Conservation (phyloP, 192 early-diverging fungal genomes). For the Cladochytrium replicatum region DNA sequence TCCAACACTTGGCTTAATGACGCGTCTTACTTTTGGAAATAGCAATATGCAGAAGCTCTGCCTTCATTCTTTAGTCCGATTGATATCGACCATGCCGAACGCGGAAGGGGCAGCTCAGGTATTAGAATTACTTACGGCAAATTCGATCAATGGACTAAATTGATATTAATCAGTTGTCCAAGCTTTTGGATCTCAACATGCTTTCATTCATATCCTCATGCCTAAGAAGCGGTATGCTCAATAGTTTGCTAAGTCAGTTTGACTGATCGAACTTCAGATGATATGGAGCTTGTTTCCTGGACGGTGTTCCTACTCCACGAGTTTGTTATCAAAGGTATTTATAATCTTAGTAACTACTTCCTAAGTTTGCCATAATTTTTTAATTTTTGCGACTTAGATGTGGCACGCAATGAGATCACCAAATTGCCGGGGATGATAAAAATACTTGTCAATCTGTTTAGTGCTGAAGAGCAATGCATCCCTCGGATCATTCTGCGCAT, state of each 20-base stretch:
- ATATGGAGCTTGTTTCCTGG: slow-evolving; percentile 71
- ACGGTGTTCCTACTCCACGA: slow-evolving; percentile 69
- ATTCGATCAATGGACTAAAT: too few relatives aligned
- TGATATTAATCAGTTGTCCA: slow-evolving; percentile 34
- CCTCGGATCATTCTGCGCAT: slow-evolving; percentile 60
- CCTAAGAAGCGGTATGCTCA: slow-evolving; percentile 44
- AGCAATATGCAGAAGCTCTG: slow-evolving; percentile 75
- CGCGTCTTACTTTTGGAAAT: slow-evolving; percentile 70
- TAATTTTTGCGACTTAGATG: slow-evolving; percentile 30
- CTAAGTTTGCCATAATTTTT: not conserved
- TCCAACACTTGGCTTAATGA: slow-evolving; percentile 49
- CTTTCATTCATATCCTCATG: slow-evolving; percentile 57
- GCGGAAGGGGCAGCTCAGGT: slow-evolving; percentile 11
- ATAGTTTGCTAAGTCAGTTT: not conserved
- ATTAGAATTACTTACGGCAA: slow-evolving; percentile 21
- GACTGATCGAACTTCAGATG: slow-evolving; percentile 34
- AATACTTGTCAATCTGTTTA: slow-evolving; percentile 46
- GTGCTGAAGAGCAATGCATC: slow-evolving; percentile 52
- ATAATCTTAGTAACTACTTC: not conserved
- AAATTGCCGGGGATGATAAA: slow-evolving; percentile 47
- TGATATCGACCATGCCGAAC: slow-evolving; percentile 47
- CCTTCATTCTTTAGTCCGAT: slow-evolving; percentile 62
- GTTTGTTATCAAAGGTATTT: slow-evolving; percentile 52
- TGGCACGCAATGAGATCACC: slow-evolving; percentile 48
- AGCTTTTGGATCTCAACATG: slow-evolving; percentile 53